Conservation (phyloP, 345 rosid species). For the Salix udensis region DNA sequence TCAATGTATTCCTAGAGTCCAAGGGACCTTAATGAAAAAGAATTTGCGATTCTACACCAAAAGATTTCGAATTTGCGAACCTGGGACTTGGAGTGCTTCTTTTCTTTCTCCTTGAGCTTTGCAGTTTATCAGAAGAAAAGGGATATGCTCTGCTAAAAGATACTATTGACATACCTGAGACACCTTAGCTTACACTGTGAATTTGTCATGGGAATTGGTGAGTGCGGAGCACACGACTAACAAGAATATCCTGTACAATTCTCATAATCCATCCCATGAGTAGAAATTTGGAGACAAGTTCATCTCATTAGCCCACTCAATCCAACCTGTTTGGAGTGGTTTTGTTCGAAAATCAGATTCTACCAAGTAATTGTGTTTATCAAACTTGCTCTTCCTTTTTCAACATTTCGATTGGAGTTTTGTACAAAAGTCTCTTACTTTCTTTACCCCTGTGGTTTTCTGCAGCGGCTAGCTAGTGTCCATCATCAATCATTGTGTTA, state of each 20-base stretch:
- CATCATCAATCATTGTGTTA: not conserved
- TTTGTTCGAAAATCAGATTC: not conserved
- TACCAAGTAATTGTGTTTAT: not conserved
- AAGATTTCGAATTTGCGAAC: not conserved
- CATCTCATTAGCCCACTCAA: not conserved
- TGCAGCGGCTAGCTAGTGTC: not conserved
- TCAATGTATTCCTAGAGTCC: not conserved
- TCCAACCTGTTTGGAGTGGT: not conserved
- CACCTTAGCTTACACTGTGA: not conserved
- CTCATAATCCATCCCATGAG: not conserved
- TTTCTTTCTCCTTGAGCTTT: not conserved
- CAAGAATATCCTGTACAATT: not conserved
- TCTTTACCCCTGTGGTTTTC: not conserved
- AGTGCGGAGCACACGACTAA: not conserved
- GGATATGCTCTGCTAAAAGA: not conserved
- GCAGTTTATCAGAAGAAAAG: not conserved
- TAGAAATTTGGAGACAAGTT: not conserved
- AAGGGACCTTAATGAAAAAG: no score
- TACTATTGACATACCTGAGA: not conserved
- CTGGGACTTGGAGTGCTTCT: not conserved
- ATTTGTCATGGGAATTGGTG: not conserved
- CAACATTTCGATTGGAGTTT: not conserved
- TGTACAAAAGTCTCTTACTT: not conserved
- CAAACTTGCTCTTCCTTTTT: not conserved
- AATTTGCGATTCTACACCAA: no score